Conservation (phyloP, 2,329 filamentous ascomycete genomes). For the Ceratocystis harringtonii region DNA sequence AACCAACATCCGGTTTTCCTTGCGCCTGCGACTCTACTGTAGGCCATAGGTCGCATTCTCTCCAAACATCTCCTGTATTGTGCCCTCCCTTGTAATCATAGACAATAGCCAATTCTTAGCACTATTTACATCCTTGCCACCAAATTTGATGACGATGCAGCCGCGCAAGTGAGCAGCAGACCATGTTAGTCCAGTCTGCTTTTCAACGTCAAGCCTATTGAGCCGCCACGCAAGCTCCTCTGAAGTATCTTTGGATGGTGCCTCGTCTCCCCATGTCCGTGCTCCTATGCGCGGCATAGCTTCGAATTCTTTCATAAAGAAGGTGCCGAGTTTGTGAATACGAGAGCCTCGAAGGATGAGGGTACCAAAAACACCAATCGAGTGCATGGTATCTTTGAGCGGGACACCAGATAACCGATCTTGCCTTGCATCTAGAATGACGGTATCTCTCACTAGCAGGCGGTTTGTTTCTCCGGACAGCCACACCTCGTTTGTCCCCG, state of each 20-base stretch:
- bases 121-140: slow-evolving; percentile 64
- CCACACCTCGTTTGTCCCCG: slow-evolving; percentile 82
- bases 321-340: slow-evolving; percentile 50
- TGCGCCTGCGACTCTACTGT: slow-evolving; percentile 26
- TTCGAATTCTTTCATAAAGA: slow-evolving; percentile 67
- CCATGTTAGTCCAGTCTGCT: slow-evolving; percentile 52
- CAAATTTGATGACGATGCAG: slow-evolving; percentile 85
- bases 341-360: slow-evolving; percentile 64
- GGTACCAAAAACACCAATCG: slow-evolving; percentile 66
- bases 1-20: neutral
- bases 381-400: slow-evolving; percentile 52
- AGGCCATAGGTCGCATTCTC: slow-evolving; percentile 69
- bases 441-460: slow-evolving; percentile 70
- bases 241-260: slow-evolving; percentile 24
- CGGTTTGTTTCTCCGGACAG: slow-evolving; percentile 26
- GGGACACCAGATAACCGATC: slow-evolving; percentile 27
- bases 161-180: slow-evolving; percentile 66
- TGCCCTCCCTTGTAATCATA: slow-evolving; percentile 63
- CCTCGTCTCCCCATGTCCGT: slow-evolving; percentile 42
- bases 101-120: slow-evolving; percentile 64
- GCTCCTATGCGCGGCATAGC: slow-evolving; percentile 67
- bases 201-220: slow-evolving; percentile 43
- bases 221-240: slow-evolving; percentile 38
- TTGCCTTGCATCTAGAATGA: slow-evolving; percentile 51
- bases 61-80: slow-evolving; percentile 56